Conservation (phyloP, 164 flowering plant species). For the Platanus orientalis region DNA sequence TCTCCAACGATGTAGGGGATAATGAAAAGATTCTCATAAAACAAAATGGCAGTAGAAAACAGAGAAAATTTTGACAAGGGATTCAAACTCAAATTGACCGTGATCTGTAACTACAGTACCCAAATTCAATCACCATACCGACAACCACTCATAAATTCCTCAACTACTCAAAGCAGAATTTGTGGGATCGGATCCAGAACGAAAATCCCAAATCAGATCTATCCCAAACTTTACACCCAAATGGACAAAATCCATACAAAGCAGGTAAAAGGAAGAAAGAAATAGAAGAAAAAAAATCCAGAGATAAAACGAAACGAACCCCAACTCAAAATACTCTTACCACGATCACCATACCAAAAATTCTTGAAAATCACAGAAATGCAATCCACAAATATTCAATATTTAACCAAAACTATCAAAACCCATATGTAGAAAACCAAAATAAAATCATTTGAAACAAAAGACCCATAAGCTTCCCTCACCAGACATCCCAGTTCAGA, state of each 20-base stretch:
- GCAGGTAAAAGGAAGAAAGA: background rate
- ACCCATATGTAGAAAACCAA: background rate
- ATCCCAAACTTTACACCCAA: background rate
- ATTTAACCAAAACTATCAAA: background rate
- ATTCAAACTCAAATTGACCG: background rate
- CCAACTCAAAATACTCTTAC: background rate
- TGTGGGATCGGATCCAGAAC: background rate
- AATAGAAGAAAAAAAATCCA: background rate
- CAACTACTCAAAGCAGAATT: background rate
- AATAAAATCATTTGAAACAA: background rate
- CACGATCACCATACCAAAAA: background rate
- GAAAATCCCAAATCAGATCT: conserved; percentile 3
- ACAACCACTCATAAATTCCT: no score
- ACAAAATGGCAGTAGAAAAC: no score
- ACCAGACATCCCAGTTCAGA: no score
- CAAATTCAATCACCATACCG: background rate
- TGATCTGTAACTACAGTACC: background rate
- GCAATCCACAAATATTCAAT: background rate
- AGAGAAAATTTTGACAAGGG: background rate
- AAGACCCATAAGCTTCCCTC: background rate
- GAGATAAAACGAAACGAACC: background rate
- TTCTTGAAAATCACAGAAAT: background rate
- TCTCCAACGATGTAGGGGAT: no score
- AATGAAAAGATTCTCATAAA: no score
- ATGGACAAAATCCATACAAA: background rate